A percentile compares a stretch with the other conserved stretches of the same genome.
These are phyloP conservation scores for Articulospora tetracladia DNA, from an alignment of 495 filamentous ascomycete genomes.

Conservation along the genomic window DNA sequence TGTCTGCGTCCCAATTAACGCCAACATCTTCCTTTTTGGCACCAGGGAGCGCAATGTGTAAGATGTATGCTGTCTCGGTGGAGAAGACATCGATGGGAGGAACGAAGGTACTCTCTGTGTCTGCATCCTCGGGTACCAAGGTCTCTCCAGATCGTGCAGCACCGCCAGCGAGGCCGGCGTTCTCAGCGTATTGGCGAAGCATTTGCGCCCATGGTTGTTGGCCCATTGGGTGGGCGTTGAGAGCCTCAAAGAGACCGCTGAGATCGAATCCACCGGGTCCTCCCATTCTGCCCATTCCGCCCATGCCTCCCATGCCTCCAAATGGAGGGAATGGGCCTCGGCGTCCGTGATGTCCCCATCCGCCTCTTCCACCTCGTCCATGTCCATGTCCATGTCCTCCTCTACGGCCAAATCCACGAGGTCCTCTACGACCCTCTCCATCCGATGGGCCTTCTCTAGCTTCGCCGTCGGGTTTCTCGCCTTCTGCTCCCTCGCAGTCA, in stretches of 20 bases:
- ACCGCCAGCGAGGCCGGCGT: constrained; percentile 20
- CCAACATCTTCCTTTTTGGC: constrained; percentile 74
- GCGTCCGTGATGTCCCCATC: constrained; percentile 8
- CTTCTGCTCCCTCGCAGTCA: constrained; percentile 9
- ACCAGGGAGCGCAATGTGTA: constrained; percentile 73
- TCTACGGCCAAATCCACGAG: constrained; percentile 16
- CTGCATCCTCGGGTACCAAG: constrained; percentile 25
- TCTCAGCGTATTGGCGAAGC: constrained; percentile 35
- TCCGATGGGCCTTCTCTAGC: background rate
- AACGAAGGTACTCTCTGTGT: constrained; percentile 47
- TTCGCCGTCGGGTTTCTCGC: constrained; percentile 6
- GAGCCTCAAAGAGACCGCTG: constrained; percentile 22
- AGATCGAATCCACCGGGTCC: constrained; percentile 34
- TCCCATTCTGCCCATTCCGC: constrained; percentile 14
- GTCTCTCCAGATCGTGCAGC: constrained; percentile 24
- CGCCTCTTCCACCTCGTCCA: constrained; percentile 19
- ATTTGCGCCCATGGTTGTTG: constrained; percentile 39
- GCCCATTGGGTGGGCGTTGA: constrained; percentile 33
- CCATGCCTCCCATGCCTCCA: constrained; percentile 15
- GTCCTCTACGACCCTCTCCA: constrained; percentile 16
- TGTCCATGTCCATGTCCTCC: constrained; percentile 13
- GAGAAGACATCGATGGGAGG: constrained; percentile 73
- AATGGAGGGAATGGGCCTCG: constrained; percentile 17
- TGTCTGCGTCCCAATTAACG: constrained; percentile 69
- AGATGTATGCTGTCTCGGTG: constrained; percentile 54